Evolutionary conservation across 192 early-diverging fungal genomes (phyloP).

Genomic region (Lobulomyces angularis): DNA sequence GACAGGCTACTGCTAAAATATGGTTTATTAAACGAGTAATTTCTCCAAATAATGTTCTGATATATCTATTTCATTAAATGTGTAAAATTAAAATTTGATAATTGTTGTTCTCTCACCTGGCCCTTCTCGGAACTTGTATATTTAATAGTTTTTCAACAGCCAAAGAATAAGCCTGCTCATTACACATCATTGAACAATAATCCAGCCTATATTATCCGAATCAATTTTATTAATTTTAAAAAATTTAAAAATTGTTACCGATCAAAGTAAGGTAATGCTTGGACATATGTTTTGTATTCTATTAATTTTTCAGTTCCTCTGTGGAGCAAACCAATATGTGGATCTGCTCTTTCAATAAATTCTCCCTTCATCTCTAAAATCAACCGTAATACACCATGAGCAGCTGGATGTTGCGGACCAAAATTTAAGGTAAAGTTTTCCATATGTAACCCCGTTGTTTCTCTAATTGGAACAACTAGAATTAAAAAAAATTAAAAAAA

Average conservation of each 20-base stretch:
- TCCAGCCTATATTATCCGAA: background rate
- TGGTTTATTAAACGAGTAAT: slow-evolving; percentile 97
- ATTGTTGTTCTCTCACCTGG: no score
- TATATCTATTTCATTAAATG: slow-evolving; percentile 90
- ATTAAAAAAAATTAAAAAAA: background rate
- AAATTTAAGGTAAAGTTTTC: slow-evolving; percentile 96
- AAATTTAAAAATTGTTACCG: no score
- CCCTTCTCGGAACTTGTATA: slow-evolving; percentile 85
- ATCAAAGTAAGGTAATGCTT: slow-evolving; percentile 97
- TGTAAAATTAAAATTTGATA: no score
- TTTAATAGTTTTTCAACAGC: slow-evolving; percentile 97
- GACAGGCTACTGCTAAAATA: slow-evolving; percentile 93
- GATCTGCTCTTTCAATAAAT: slow-evolving; percentile 83
- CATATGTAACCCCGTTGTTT: slow-evolving; percentile 30
- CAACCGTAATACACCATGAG: slow-evolving; percentile 88
- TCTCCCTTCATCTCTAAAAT: slow-evolving; percentile 91
- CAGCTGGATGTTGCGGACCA: slow-evolving; percentile 98
- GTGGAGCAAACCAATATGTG: slow-evolving; percentile 93
- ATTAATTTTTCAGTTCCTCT: slow-evolving; percentile 98
- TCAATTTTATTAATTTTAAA: slow-evolving; percentile 48
- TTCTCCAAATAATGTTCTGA: slow-evolving; percentile 93
- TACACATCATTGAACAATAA: slow-evolving; percentile 86
- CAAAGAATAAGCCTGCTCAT: slow-evolving; percentile 94
- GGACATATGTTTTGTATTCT: slow-evolving; percentile 97
- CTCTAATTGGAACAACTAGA: slow-evolving; percentile 14